Percentiles rank a stretch among this genome's conserved stretches.
These are phyloP conservation scores for Cantharellus anzutake DNA, from an alignment of 768 basidiomycete species.

Conservation along the genomic window DNA sequence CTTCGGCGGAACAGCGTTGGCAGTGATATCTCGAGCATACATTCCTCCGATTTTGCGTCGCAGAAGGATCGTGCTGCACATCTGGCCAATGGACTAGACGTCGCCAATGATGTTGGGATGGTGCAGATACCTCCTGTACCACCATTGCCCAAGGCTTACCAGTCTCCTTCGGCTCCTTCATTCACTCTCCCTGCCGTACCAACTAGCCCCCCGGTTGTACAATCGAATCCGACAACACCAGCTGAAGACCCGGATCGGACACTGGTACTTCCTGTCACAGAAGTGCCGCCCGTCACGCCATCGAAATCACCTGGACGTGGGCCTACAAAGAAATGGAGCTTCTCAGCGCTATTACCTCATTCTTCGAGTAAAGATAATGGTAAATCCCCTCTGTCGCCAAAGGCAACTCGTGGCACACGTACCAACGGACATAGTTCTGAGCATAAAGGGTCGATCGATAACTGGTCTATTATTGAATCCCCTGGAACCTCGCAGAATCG, in stretches of 20 bases:
- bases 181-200: constrained; percentile 32
- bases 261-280: constrained; percentile 11
- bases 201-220: constrained; percentile 1
- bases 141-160: constrained; percentile 79
- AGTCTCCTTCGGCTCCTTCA: constrained; percentile 45
- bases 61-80: constrained; percentile 50
- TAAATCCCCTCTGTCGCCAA: neutral
- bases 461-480: neutral
- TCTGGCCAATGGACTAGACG: constrained; percentile 24
- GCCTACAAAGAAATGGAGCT: constrained; percentile 94
- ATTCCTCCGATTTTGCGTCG: constrained; percentile 41
- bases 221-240: constrained; percentile 10
- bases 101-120: constrained; percentile 41
- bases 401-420: neutral
- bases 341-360: constrained; percentile 20
- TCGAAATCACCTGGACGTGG: constrained; percentile 18
- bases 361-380: neutral
- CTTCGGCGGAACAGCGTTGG: constrained; percentile 64
- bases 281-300: constrained; percentile 17
- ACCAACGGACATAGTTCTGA: neutral
- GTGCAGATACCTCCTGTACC: constrained; percentile 77
- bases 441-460: neutral
- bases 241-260: constrained; percentile 30
- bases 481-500: neutral
- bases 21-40: constrained; percentile 63